Conservation (phyloP, 129 eudicot genomes). For the Pittosporum tobira region DNA sequence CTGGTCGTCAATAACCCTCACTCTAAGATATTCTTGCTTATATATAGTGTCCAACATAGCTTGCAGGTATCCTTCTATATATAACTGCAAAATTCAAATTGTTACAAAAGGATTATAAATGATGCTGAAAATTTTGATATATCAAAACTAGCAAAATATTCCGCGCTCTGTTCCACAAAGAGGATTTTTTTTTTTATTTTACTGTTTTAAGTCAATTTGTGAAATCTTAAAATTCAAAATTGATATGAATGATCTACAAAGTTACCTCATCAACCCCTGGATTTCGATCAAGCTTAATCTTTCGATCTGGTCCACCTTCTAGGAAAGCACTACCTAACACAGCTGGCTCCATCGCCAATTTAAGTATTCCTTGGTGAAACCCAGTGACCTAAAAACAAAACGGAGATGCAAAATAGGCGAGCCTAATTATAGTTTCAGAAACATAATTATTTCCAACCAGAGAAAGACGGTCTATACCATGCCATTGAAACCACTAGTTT, state of each 20-base stretch:
- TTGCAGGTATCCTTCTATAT: conserved; percentile 95
- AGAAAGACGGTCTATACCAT: conserved; percentile 39
- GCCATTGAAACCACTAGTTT: conserved; percentile 80
- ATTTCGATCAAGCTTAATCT: conserved; percentile 79
- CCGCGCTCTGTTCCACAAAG: too few species aligned
- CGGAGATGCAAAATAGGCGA: conserved; percentile 4
- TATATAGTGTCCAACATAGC: conserved; percentile 94
- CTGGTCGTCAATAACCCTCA: conserved; percentile 91
- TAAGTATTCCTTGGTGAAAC: conserved; percentile 86
- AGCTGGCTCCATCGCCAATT: conserved; percentile 97
- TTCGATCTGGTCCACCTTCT: conserved; percentile 99
- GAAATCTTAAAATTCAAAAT: too few species aligned
- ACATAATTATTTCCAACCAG: not conserved
- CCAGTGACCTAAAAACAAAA: conserved; percentile 52
- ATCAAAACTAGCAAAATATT: not conserved
- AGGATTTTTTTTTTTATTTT: too few species aligned
- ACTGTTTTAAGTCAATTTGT: too few species aligned
- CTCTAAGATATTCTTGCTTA: conserved; percentile 94
- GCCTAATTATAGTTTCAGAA: conserved; percentile 1
- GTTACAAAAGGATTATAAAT: not conserved
- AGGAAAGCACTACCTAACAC: conserved; percentile 76
- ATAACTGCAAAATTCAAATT: conserved; percentile 44
- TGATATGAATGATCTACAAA: too few species aligned
- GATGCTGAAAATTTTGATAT: not conserved
- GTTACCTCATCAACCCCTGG: conserved; percentile 94